phyloP scores from a whole-genome alignment of 2,329 filamentous ascomycete species.

The Talaromyces sp. region DNA sequence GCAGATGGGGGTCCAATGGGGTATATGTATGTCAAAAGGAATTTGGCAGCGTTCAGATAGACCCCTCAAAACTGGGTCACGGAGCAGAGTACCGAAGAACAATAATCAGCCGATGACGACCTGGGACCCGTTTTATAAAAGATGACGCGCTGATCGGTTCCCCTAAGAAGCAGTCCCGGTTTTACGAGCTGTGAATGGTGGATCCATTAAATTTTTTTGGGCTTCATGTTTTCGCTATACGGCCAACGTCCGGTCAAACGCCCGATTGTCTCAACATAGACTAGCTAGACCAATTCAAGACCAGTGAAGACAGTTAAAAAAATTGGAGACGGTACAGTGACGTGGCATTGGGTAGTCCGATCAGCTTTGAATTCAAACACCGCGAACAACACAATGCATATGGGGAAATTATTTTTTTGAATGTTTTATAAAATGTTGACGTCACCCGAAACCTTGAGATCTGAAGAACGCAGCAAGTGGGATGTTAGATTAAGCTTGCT shows the following conservation, averaged over 20 bases:
- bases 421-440: not conserved
- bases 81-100: constrained; percentile 3
- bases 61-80: constrained; percentile 7
- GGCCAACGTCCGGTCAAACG: constrained; percentile 2
- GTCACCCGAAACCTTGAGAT: not conserved
- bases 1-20: constrained; percentile 2
- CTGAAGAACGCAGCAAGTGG: not conserved
- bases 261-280: constrained; percentile 5
- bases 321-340: constrained; percentile 1
- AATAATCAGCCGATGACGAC: not conserved
- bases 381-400: not conserved
- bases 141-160: constrained; percentile 16
- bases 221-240: constrained; percentile 1
- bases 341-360: constrained; percentile 1
- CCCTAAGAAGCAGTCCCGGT: constrained; percentile 26
- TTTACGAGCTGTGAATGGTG: not conserved
- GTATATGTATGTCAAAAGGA: not conserved
- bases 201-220: not conserved
- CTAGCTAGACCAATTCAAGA: not conserved
- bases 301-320: not conserved
- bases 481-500: not conserved
- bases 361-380: not conserved
- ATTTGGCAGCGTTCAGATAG: not conserved
- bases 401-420: not conserved
- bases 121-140: constrained; percentile 6